These are phyloP conservation scores for Geranomyces michiganensis DNA, from an alignment of 192 early-diverging fungal genomes.

Conservation along the genomic window DNA sequence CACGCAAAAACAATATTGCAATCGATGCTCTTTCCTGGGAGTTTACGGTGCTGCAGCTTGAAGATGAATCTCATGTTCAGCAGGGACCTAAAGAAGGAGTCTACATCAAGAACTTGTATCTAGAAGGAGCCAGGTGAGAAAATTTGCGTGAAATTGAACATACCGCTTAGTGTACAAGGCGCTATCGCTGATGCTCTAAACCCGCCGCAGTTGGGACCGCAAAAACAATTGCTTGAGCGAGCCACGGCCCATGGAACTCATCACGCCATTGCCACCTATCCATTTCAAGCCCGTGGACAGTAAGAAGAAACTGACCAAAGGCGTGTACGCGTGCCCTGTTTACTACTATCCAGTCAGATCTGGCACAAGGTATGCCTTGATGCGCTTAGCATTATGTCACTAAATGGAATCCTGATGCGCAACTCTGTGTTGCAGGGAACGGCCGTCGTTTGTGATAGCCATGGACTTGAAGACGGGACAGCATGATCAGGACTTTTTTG, in stretches of 20 bases:
- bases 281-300: conserved; percentile 64
- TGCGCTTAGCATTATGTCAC: not conserved
- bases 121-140: conserved; percentile 62
- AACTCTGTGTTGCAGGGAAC: conserved; percentile 41
- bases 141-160: too few relatives aligned
- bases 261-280: conserved; percentile 59
- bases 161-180: too few relatives aligned
- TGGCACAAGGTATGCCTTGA: conserved; percentile 56
- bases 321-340: conserved; percentile 59
- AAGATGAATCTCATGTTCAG: conserved; percentile 57
- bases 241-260: conserved; percentile 63
- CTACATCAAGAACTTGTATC: conserved; percentile 58
- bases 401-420: not conserved
- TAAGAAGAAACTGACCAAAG: conserved; percentile 60
- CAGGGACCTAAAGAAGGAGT: conserved; percentile 60
- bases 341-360: conserved; percentile 64
- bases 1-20: conserved; percentile 58
- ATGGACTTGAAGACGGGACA: conserved; percentile 59
- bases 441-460: conserved; percentile 65
- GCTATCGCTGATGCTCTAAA: too few relatives aligned
- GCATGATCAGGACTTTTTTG: conserved; percentile 62
- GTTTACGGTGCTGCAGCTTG: conserved; percentile 61
- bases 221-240: conserved; percentile 64
- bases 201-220: conserved; percentile 51
- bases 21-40: conserved; percentile 63